A percentile compares a stretch with the other conserved stretches of the same genome.
Conservation (phyloP, 1,139 yeast species). For the Geotrichum aggregatum region DNA sequence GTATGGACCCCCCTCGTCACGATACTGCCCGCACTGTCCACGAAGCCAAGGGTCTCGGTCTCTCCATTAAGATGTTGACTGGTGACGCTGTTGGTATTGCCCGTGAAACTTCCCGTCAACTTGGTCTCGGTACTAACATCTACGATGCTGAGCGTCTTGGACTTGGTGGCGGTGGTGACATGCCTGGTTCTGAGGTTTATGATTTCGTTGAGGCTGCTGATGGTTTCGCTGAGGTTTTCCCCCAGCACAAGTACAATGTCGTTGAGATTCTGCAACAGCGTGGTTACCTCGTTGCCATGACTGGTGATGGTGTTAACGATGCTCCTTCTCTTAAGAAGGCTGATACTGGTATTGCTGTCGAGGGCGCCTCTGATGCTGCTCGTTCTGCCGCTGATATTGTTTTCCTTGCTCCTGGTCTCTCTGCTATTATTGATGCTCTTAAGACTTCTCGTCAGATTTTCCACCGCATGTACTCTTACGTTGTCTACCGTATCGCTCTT, state of each 20-base stretch:
- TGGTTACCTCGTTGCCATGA: conserved; percentile 77
- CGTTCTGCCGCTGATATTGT: conserved; percentile 77
- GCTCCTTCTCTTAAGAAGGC: conserved; percentile 78
- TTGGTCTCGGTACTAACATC: conserved; percentile 67
- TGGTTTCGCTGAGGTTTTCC: conserved; percentile 80
- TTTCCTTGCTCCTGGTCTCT: conserved; percentile 74
- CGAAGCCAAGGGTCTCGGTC: conserved; percentile 63
- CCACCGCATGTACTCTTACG: conserved; percentile 79
- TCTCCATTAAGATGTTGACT: conserved; percentile 66
- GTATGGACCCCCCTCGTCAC: conserved; percentile 73
- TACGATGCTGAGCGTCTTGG: conserved; percentile 70
- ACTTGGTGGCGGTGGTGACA: conserved; percentile 68
- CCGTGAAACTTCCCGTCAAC: conserved; percentile 66
- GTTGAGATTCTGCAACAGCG: conserved; percentile 72
- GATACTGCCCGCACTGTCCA: conserved; percentile 65
- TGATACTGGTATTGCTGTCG: conserved; percentile 78
- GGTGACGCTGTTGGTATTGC: conserved; percentile 78
- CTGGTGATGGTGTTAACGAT: conserved; percentile 80
- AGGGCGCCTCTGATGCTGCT: conserved; percentile 79
- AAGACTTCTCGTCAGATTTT: conserved; percentile 76
- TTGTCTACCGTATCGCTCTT: conserved; percentile 74
- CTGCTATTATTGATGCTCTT: conserved; percentile 71
- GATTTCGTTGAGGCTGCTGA: conserved; percentile 76
- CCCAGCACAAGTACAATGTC: conserved; percentile 76
- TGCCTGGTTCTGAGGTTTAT: conserved; percentile 70